Evolutionary conservation across 2,329 filamentous ascomycete species (phyloP).

Genomic region (Aureobasidium uvarum): DNA sequence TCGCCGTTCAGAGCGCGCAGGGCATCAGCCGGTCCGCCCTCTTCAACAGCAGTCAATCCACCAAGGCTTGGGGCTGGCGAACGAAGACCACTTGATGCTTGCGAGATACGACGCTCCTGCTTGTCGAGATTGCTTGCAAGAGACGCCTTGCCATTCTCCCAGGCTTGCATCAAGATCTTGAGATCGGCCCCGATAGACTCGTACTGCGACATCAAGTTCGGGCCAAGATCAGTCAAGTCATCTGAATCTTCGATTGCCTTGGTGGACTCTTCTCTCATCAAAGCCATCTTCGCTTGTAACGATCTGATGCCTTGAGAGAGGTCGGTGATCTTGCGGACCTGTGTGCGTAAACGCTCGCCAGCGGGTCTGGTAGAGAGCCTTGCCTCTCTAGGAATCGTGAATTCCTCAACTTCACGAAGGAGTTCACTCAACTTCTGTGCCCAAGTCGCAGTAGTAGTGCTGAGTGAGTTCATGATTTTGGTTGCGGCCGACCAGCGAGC

Average conservation of each 20-base stretch:
- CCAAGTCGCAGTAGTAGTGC: slow-evolving; percentile 59
- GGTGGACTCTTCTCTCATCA: slow-evolving; percentile 86
- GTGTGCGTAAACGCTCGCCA: slow-evolving; percentile 80
- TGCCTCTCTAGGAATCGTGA: slow-evolving; percentile 52
- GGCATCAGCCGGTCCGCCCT: slow-evolving; percentile 62
- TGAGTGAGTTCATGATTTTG: slow-evolving; percentile 68
- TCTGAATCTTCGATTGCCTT: slow-evolving; percentile 69
- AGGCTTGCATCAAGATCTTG: slow-evolving; percentile 54
- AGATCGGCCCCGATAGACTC: slow-evolving; percentile 91
- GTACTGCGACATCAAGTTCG: slow-evolving; percentile 81
- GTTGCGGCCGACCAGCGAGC: slow-evolving; percentile 74
- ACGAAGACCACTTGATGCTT: slow-evolving; percentile 51
- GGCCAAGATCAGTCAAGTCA: slow-evolving; percentile 62
- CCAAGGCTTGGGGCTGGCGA: slow-evolving; percentile 58
- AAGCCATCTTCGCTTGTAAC: slow-evolving; percentile 89
- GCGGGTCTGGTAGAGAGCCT: slow-evolving; percentile 54
- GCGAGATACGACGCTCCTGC: slow-evolving; percentile 62
- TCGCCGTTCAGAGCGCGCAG: slow-evolving; percentile 78
- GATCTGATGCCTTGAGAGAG: slow-evolving; percentile 87
- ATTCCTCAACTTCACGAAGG: slow-evolving; percentile 70
- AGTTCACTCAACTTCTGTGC: slow-evolving; percentile 66
- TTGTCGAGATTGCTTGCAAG: slow-evolving; percentile 78
- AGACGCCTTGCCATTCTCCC: slow-evolving; percentile 68
- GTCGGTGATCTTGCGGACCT: slow-evolving; percentile 82
- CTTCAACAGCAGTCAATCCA: slow-evolving; percentile 57